A percentile compares a stretch with the other conserved stretches of the same genome.
phyloP scores from a whole-genome alignment of 176 grass and related monocot species.

The Paspalum vaginatum region DNA sequence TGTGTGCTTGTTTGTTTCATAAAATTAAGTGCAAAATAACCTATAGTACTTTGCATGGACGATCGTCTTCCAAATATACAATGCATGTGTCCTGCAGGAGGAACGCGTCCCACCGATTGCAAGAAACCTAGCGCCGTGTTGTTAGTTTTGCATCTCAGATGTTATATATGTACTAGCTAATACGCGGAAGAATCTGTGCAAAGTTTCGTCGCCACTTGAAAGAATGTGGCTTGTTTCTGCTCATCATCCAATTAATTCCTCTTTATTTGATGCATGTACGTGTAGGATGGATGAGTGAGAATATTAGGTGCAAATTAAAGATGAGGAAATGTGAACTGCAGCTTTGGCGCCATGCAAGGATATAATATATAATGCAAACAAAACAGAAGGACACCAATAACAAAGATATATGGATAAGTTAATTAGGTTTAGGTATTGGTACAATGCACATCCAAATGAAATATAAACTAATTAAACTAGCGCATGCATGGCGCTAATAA shows the following conservation, averaged over 20 bases:
- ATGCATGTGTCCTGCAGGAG: not conserved
- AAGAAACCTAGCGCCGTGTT: not conserved
- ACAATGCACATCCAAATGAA: constrained; percentile 11
- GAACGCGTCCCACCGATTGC: not conserved
- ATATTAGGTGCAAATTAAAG: constrained; percentile 50
- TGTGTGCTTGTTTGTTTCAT: too few species aligned
- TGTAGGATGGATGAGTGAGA: constrained; percentile 33
- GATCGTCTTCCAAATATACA: not conserved
- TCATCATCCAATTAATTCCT: not conserved
- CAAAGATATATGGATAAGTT: not conserved
- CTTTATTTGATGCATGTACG: not conserved
- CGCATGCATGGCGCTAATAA: constrained; percentile 24
- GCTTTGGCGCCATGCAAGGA: constrained; percentile 41
- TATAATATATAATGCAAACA: constrained; percentile 24
- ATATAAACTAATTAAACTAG: not conserved
- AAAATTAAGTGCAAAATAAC: not conserved
- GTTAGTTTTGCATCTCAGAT: constrained; percentile 9
- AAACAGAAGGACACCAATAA: not conserved
- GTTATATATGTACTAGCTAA: constrained; percentile 25
- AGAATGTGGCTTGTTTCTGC: constrained; percentile 13
- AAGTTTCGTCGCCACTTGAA: constrained; percentile 24
- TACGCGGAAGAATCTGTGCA: constrained; percentile 52
- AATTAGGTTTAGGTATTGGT: constrained; percentile 48
- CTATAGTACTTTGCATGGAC: not conserved
- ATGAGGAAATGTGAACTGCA: constrained; percentile 28